Evolutionary conservation across 352 stramenopile species (phyloP), one percentile per base, ranked within the genome.

Genomic region (Phytophthora rubi): DNA sequence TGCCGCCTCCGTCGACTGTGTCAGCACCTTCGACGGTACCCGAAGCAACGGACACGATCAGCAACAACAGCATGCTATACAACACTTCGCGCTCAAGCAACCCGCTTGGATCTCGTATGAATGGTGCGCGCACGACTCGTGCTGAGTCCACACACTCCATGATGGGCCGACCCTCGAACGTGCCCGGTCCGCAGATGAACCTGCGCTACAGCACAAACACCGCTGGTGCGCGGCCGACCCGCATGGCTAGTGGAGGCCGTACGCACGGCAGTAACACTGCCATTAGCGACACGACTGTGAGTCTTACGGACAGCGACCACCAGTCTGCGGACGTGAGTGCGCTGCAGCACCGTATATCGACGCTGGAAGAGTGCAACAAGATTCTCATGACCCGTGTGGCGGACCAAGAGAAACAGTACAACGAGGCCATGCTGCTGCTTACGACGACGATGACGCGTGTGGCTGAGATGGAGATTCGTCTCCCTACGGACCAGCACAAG

Each of bases 371-470:
- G 54, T 82, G 83, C 67, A 95, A 95, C 81, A 87, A 89, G 56
- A 68, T 85, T 47, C 69, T 95, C 8, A 73, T 91, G 60, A 89
- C 72, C 13, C 85, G 86, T 21, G 74, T 94, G 44, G 72, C 73
- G 0, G 82, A 93, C 45, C 86, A 94, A 71, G 85, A 95, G 77
- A 91, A 89, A 49, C 88, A 95, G 68, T 93, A 95, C 75, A 87
- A 91, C 55, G 85, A 95, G 64, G 87, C 86, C 23, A 95, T 94
- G 88, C 73, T 95, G 66, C 66, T 95, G 63, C 75, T 95, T 21
- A 93, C 85, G 9, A 87, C 91, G 58, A 95, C 88, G 42, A 93
- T 95, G 86, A 94, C 88, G 28, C 85, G 88, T 55, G 82, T 95
- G 32, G 86, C 86, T 7, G 85, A 95, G 68, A 88, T 95, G 71